Evolutionary conservation across 2,329 filamentous ascomycete species (phyloP), one percentile per base, ranked within the genome.

Genomic region (Clathrospora elynae): DNA sequence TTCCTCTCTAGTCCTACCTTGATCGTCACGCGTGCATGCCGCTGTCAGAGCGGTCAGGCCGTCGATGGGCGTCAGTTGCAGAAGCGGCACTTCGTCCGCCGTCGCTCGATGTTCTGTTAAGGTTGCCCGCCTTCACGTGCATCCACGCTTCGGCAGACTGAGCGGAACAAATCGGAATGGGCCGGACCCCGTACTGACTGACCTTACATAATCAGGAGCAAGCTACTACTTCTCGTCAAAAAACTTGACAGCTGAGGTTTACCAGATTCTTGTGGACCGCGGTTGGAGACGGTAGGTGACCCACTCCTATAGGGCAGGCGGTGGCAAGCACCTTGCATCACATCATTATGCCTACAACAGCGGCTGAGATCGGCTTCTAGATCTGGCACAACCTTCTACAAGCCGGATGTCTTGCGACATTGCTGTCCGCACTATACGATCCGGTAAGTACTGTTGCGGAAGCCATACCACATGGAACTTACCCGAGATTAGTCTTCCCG

Each of bases 341-440:
- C 20, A 24, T 18, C 14, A 28, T 23, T 34, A 37, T 33, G 26
- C 35, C 42, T 11, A 30, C 34, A 36, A 32, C 11, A 22, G 41
- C 42, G 35, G 36, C 47, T 53, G 20, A 58, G 25, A 22, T 16
- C 14, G 17, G 23, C 31, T 13, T 12, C 17, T 33, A 68, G 77
- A 54, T 79, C 77, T 25, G 78, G 78, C 11, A 82, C 73, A 18
- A 75, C 90, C 6, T 74, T 93, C 34, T 93, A 93, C 71, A 83
- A 88, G 48, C 88, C 88, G 10, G 86, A 93, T 68, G 84, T 89
- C 59, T 79, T 80, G 45, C 78, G 84, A 42, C 88, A 90, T 49
- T 99, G 93, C 63, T 99, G 93, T 68, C 90, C 91, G 30, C 90
- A 96, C 64, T 97, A 92, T 67, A 90, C 87, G 1, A 84, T 93